Conservation (phyloP, 805 yeast species). For the Candida takata region DNA sequence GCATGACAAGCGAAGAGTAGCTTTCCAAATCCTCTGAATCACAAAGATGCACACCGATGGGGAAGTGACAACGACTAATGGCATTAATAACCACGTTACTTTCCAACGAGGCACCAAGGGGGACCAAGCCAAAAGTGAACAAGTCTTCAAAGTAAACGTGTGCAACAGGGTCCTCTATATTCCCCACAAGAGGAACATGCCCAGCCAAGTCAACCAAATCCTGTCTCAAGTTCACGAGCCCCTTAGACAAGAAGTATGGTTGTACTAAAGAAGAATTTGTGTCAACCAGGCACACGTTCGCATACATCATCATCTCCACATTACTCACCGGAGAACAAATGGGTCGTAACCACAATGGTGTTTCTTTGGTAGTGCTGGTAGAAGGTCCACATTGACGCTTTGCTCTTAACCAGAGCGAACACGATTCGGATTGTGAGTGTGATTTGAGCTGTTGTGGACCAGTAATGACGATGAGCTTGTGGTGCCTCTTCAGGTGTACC, state of each 20-base stretch:
- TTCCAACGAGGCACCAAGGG: neutral
- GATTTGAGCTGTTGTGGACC: conserved; percentile 5
- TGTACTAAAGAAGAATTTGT: neutral
- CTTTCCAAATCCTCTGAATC: no score
- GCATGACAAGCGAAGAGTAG: no score
- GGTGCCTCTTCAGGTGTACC: neutral
- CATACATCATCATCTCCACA: conserved; percentile 6
- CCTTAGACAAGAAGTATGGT: conserved; percentile 9
- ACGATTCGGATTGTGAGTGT: conserved; percentile 4
- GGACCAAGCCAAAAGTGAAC: conserved; percentile 6
- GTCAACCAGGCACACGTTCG: conserved; percentile 2
- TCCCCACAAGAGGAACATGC: conserved; percentile 3
- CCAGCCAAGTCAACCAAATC: conserved; percentile 3
- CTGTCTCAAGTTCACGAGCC: conserved; percentile 8
- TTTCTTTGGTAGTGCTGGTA: no score
- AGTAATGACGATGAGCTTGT: conserved; percentile 3
- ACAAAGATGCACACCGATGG: conserved; percentile 3
- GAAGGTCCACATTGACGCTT: no score
- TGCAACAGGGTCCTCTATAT: conserved; percentile 6
- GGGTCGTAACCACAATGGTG: no score
- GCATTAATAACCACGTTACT: conserved; percentile 6
- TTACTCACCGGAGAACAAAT: neutral
- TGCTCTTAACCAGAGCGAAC: conserved; percentile 8
- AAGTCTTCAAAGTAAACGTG: conserved; percentile 13
- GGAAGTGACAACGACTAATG: conserved; percentile 3